phyloP scores from a whole-genome alignment of 768 basidiomycete genomes.

The Tephrocybe rancida region DNA sequence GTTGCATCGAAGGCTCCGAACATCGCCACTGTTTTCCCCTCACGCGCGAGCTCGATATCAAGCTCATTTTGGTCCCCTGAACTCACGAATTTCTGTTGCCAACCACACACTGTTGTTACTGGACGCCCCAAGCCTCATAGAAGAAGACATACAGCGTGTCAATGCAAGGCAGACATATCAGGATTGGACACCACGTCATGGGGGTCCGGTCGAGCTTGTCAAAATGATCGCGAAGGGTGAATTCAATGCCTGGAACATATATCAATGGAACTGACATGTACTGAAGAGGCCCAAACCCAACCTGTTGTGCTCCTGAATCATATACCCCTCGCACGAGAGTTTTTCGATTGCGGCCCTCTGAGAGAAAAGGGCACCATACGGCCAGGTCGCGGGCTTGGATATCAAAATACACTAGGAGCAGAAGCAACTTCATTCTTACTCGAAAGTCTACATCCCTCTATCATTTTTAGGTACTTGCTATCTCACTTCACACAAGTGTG shows the following conservation, averaged over 20 bases:
- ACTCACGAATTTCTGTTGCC: conserved; percentile 61
- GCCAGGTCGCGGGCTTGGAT: conserved; percentile 76
- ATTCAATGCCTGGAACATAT: not conserved
- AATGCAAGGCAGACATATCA: conserved; percentile 39
- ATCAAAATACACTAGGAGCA: conserved; percentile 81
- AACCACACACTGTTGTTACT: conserved; percentile 76
- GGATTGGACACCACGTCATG: conserved; percentile 48
- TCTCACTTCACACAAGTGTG: conserved; percentile 12
- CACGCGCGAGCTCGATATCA: conserved; percentile 57
- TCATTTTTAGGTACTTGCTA: conserved; percentile 68
- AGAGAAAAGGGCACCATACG: conserved; percentile 77
- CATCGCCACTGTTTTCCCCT: conserved; percentile 44
- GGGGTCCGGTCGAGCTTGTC: conserved; percentile 58
- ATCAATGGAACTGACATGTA: not conserved
- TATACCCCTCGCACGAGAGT: conserved; percentile 83
- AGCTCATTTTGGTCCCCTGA: conserved; percentile 77
- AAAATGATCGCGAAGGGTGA: conserved; percentile 42
- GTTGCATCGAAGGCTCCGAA: conserved; percentile 46
- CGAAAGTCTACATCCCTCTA: conserved; percentile 58
- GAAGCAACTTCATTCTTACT: conserved; percentile 70
- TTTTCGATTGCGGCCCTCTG: conserved; percentile 72
- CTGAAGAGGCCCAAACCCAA: conserved; percentile 31
- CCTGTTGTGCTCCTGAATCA: conserved; percentile 82
- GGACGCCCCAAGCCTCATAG: conserved; percentile 72
- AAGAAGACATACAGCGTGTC: conserved; percentile 66